Evolutionary conservation across 75 land plant species (phyloP), one percentile per base, ranked within the genome.

Genomic region (Picea sitchensis): DNA sequence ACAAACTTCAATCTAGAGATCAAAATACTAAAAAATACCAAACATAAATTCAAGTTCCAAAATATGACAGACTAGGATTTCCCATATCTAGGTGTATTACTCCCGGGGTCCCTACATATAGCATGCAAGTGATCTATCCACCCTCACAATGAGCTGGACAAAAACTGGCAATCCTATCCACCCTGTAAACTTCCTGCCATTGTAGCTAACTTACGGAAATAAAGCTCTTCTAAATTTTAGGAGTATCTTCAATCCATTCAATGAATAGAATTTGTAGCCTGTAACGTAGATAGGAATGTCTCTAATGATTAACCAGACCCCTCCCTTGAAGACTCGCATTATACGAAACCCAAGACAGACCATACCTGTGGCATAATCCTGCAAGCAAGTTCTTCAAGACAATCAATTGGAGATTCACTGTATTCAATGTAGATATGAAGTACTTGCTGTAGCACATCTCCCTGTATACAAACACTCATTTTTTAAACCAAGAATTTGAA

Each of bases 351-450:
- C n/a, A 51, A 23, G 58, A 73, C 21, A 61, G 1, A 58, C n/a
- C 15, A 18, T 56, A 96, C 99, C 94, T 94, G 93, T 71, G 94
- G 88, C 83, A 94, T 78, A 59, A 88, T 65, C 21, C 85, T 89
- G 79, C 93, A 86, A 32, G 92, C 87, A 20, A 96, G 90, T 75
- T 94, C 88, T 75, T 85, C 83, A 36, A 96, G 85, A 51, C 89
- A 73, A 74, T 92, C 94, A 59, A 86, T 75, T 68, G 95, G 85
- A 4, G 95, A 87, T 32, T 89, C 85, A 75, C 78, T 91, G 80
- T 88, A 78, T 77, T 77, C 77, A 63, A 96, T 72, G 69, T 91
- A 88, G 58, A 92, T 92, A 1, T 80, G 86, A 60, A 96, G 79
- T 57, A 91, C 80, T 74, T 83, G 91, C 83, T 89, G 91, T 13